These are phyloP conservation scores for Suillus variegatus DNA, from an alignment of 768 basidiomycete species.

Conservation along the genomic window DNA sequence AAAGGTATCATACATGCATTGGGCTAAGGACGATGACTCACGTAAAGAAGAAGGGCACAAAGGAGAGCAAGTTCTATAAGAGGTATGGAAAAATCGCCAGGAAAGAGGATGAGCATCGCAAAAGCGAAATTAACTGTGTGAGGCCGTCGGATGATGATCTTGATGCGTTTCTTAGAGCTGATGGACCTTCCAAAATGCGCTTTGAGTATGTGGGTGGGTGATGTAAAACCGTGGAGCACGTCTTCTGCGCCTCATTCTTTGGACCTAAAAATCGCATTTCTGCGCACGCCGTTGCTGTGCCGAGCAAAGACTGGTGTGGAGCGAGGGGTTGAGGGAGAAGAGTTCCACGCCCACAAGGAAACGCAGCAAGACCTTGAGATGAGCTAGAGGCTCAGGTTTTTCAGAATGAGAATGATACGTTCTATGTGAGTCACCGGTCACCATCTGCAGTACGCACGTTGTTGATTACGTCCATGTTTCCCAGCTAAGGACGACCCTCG, in stretches of 20 bases:
- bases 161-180: slow-evolving; percentile 64
- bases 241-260: slow-evolving; percentile 44
- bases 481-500: background rate
- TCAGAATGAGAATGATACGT: slow-evolving; percentile 47
- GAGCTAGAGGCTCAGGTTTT: slow-evolving; percentile 71
- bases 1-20: slow-evolving; percentile 73
- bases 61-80: slow-evolving; percentile 72
- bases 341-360: slow-evolving; percentile 44
- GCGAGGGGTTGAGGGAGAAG: slow-evolving; percentile 39
- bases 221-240: slow-evolving; percentile 64
- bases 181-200: slow-evolving; percentile 62
- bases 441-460: background rate
- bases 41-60: slow-evolving; percentile 76
- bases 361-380: slow-evolving; percentile 77
- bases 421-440: background rate
- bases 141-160: slow-evolving; percentile 64
- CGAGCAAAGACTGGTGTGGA: slow-evolving; percentile 26
- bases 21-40: slow-evolving; percentile 64
- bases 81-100: slow-evolving; percentile 37
- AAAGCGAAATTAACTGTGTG: slow-evolving; percentile 35
- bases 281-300: slow-evolving; percentile 43
- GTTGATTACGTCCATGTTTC: background rate
- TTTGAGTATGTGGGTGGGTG: slow-evolving; percentile 57
- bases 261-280: slow-evolving; percentile 46
- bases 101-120: slow-evolving; percentile 46